These are phyloP conservation scores for Trichosporon asahii DNA, from an alignment of 1,284 basidiomycete genomes.

Conservation along the genomic window DNA sequence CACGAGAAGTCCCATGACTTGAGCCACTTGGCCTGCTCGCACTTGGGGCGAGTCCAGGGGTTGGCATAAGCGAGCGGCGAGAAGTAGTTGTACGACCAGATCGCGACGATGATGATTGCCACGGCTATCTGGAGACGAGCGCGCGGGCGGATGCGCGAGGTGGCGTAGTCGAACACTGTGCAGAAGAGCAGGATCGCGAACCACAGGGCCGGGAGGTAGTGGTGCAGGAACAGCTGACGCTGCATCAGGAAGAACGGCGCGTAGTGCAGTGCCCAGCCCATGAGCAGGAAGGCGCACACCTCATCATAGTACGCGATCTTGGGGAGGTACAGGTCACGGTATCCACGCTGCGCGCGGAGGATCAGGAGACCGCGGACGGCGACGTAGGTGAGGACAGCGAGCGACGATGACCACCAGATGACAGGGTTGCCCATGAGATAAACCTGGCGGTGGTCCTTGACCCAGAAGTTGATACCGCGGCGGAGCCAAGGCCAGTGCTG, in stretches of 20 bases:
- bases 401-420: constrained; percentile 81
- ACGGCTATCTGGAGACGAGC: constrained; percentile 75
- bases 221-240: constrained; percentile 93
- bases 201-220: constrained; percentile 94
- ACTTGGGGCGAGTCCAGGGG: constrained; percentile 79
- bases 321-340: constrained; percentile 82
- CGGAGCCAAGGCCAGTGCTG: constrained; percentile 80
- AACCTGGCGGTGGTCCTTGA: constrained; percentile 89
- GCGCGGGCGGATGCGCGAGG: constrained; percentile 70
- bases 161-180: constrained; percentile 78
- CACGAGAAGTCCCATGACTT: constrained; percentile 90
- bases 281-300: constrained; percentile 82
- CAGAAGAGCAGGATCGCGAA: constrained; percentile 81
- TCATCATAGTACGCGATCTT: constrained; percentile 88
- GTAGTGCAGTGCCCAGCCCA: constrained; percentile 94
- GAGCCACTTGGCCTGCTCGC: constrained; percentile 74
- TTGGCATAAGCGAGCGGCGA: constrained; percentile 81
- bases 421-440: constrained; percentile 93
- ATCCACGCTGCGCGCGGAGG: constrained; percentile 85
- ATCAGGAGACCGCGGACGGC: constrained; percentile 71
- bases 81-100: constrained; percentile 76
- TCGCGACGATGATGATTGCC: constrained; percentile 65
- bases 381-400: constrained; percentile 67
- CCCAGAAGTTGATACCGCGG: constrained; percentile 98
- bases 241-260: constrained; percentile 95